Percentiles rank a stretch among this genome's conserved stretches.
Evolutionary conservation across 495 filamentous ascomycete species (phyloP).

Genomic region (Penicillium silybi): DNA sequence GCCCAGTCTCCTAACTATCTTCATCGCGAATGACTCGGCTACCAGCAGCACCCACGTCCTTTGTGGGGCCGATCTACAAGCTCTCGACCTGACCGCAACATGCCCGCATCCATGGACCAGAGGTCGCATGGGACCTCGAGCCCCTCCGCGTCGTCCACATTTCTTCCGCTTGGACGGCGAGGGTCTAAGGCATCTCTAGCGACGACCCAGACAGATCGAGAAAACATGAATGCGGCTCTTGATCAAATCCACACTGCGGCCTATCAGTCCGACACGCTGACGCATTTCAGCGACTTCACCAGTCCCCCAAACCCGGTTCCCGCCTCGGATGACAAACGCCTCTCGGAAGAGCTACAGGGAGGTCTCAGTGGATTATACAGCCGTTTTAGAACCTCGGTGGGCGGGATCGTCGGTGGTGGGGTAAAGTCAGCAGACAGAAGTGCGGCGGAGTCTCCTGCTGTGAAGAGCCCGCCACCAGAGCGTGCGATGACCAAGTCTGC

Average conservation of each 20-base stretch:
- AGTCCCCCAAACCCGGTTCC: slow-evolving; percentile 46
- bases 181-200: slow-evolving; percentile 64
- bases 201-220: slow-evolving; percentile 58
- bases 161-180: slow-evolving; percentile 41
- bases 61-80: slow-evolving; percentile 16
- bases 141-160: slow-evolving; percentile 42
- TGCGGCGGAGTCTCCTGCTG: slow-evolving; percentile 18
- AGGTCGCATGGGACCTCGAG: slow-evolving; percentile 36
- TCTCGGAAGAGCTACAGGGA: slow-evolving; percentile 71
- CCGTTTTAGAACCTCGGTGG: slow-evolving; percentile 73
- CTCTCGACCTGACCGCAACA: slow-evolving; percentile 13
- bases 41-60: not conserved
- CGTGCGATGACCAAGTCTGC: slow-evolving; percentile 25
- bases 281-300: slow-evolving; percentile 83
- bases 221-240: slow-evolving; percentile 66
- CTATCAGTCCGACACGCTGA: slow-evolving; percentile 72
- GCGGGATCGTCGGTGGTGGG: slow-evolving; percentile 48
- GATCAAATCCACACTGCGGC: slow-evolving; percentile 82
- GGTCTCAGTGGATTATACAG: slow-evolving; percentile 83
- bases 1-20: not conserved
- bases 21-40: slow-evolving; percentile 9
- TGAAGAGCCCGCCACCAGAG: slow-evolving; percentile 27
- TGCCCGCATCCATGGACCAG: slow-evolving; percentile 33
- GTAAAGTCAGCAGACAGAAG: slow-evolving; percentile 37
- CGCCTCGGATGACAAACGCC: slow-evolving; percentile 59